A percentile compares a stretch with the other conserved stretches of the same genome.
Evolutionary conservation across 2,329 filamentous ascomycete genomes (phyloP).

Genomic region (Aspergillus vadensis): DNA sequence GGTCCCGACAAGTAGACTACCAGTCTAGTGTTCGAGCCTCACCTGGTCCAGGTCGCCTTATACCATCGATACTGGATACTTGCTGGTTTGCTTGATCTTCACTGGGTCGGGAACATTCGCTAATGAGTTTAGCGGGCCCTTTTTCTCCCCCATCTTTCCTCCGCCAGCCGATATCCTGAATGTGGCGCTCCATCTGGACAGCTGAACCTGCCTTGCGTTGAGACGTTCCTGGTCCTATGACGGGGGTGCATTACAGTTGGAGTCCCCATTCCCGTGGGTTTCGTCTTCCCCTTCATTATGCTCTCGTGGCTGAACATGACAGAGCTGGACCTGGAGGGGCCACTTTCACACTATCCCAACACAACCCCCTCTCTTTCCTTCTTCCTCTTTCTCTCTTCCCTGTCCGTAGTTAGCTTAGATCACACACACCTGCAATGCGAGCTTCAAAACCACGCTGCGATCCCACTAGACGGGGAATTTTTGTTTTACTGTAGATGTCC

Average conservation of each 20-base stretch:
- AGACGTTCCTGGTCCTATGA: slow-evolving; percentile 22
- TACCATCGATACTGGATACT: not conserved
- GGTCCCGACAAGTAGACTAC: not conserved
- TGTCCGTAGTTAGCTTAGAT: slow-evolving; percentile 5
- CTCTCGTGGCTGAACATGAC: slow-evolving; percentile 27
- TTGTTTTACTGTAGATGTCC: slow-evolving; percentile 11
- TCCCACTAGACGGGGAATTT: slow-evolving; percentile 9
- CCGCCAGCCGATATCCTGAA: slow-evolving; percentile 15
- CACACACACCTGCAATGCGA: slow-evolving; percentile 8
- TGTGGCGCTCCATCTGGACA: slow-evolving; percentile 26
- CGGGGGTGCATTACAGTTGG: slow-evolving; percentile 11
- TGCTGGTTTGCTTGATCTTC: not conserved
- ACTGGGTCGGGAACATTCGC: slow-evolving; percentile 1
- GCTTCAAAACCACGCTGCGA: slow-evolving; percentile 15
- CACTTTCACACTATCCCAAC: not conserved
- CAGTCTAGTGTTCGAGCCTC: not conserved
- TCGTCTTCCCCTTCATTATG: slow-evolving; percentile 19
- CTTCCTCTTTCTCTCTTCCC: slow-evolving; percentile 7
- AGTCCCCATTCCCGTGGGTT: slow-evolving; percentile 14
- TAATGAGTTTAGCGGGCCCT: slow-evolving; percentile 25
- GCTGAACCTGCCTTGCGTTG: slow-evolving; percentile 25
- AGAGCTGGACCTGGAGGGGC: slow-evolving; percentile 25
- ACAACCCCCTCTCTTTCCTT: too few species aligned
- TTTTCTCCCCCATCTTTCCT: slow-evolving; percentile 4
- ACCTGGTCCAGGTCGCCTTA: slow-evolving; percentile 9